These are phyloP conservation scores for Venturia asperata DNA, from an alignment of 2,329 filamentous ascomycete genomes.

Conservation along the genomic window DNA sequence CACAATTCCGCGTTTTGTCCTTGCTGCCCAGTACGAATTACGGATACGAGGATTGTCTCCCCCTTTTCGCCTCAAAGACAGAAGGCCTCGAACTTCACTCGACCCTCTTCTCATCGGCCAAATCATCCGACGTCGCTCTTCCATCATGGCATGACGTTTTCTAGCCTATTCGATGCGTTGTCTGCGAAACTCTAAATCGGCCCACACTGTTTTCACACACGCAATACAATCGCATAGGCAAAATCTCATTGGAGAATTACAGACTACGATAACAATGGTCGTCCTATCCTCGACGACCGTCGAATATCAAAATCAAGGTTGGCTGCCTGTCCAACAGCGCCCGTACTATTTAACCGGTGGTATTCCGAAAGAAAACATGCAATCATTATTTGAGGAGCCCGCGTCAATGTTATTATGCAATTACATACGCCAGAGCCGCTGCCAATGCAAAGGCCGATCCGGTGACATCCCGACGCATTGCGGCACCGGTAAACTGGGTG, in stretches of 20 bases:
- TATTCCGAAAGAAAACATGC: background rate
- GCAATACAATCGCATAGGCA: background rate
- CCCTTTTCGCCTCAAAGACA: background rate
- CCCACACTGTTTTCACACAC: background rate
- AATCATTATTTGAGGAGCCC: background rate
- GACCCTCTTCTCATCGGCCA: background rate
- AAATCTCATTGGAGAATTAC: background rate
- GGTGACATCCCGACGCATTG: background rate
- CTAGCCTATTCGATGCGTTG: background rate
- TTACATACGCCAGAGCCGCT: constrained; percentile 12
- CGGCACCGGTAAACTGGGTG: background rate
- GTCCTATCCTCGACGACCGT: background rate
- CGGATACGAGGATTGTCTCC: background rate
- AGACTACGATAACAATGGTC: background rate
- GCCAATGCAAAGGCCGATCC: constrained; percentile 5
- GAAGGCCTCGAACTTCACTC: background rate
- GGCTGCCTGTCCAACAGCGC: background rate
- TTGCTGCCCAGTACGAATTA: background rate
- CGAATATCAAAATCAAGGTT: background rate
- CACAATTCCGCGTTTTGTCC: too few species aligned
- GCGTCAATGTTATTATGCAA: background rate
- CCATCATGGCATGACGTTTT: background rate
- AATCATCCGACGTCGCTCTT: background rate
- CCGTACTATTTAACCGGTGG: background rate
- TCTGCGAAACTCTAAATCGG: background rate